These are phyloP conservation scores for Starmerella gropengiesseri DNA, from an alignment of 805 yeast species.

Conservation along the genomic window DNA sequence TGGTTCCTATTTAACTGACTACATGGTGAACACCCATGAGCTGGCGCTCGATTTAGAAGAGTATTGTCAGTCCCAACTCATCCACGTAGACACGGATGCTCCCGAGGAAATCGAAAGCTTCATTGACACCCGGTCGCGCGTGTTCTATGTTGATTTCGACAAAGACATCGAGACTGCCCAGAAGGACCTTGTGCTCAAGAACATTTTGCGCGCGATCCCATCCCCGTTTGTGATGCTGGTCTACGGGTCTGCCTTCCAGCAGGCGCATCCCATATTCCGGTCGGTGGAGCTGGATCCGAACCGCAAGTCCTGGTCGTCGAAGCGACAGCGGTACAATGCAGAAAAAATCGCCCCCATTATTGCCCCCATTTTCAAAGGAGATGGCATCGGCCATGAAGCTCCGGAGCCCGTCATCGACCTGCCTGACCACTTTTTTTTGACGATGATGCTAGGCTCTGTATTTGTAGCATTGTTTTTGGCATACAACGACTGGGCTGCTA, in stretches of 20 bases:
- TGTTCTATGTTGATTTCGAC: conserved; percentile 21
- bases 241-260: conserved; percentile 36
- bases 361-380: conserved; percentile 19
- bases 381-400: conserved; percentile 13
- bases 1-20: conserved; percentile 21
- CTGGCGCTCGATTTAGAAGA: conserved; percentile 23
- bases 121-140: conserved; percentile 19
- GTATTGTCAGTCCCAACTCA: conserved; percentile 22
- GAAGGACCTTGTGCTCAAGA: conserved; percentile 47
- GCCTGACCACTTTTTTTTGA: conserved; percentile 22
- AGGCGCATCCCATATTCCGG: conserved; percentile 22
- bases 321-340: conserved; percentile 10
- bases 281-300: conserved; percentile 26
- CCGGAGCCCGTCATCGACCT: conserved; percentile 18
- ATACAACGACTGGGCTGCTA: conserved; percentile 4
- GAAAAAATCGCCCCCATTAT: conserved; percentile 19
- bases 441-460: conserved; percentile 19
- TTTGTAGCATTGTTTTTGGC: conserved; percentile 15
- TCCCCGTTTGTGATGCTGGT: conserved; percentile 59
- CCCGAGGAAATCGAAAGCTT: conserved; percentile 9
- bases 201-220: conserved; percentile 38
- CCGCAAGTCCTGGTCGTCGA: conserved; percentile 23
- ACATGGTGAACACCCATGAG: conserved; percentile 19
- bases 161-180: conserved; percentile 29
- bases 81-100: conserved; percentile 7